phyloP scores from a whole-genome alignment of 768 basidiomycete species.

The Jaapia argillacea region DNA sequence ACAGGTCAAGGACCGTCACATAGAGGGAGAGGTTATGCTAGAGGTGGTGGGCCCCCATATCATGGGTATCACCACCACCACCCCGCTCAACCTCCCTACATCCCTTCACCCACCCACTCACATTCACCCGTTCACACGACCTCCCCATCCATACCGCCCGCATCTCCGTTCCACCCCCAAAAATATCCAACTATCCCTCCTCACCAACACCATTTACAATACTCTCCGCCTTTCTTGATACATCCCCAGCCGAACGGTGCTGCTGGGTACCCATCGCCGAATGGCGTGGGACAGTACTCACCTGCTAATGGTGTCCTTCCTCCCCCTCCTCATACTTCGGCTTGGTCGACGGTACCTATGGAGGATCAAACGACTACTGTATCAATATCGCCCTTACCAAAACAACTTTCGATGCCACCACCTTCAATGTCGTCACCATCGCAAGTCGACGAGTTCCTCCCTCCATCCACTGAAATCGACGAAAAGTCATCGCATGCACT shows the following conservation, averaged over 20 bases:
- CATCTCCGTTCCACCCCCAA: not conserved
- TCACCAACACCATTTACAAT: no score
- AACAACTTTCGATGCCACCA: conserved; percentile 47
- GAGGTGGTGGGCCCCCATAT: not conserved
- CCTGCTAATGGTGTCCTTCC: no score
- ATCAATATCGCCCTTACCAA: conserved; percentile 48
- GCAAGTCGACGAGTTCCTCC: conserved; percentile 5
- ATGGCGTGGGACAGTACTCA: not conserved
- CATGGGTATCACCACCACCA: conserved; percentile 4
- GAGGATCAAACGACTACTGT: conserved; percentile 33
- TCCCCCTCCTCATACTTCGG: conserved; percentile 13
- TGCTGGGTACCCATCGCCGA: not conserved
- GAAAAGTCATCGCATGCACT: not conserved
- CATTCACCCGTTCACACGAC: no score
- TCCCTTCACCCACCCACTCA: conserved; percentile 6
- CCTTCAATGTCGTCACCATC: conserved; percentile 14
- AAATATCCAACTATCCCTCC: not conserved
- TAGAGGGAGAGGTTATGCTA: not conserved
- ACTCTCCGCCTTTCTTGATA: not conserved
- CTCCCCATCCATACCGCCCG: not conserved
- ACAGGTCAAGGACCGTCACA: no score
- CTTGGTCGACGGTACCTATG: conserved; percentile 24
- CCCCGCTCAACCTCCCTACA: conserved; percentile 12
- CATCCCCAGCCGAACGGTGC: not conserved
- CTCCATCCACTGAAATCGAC: conserved; percentile 8